Conservation (phyloP, 768 basidiomycete genomes). For the Mycena indigotica region DNA sequence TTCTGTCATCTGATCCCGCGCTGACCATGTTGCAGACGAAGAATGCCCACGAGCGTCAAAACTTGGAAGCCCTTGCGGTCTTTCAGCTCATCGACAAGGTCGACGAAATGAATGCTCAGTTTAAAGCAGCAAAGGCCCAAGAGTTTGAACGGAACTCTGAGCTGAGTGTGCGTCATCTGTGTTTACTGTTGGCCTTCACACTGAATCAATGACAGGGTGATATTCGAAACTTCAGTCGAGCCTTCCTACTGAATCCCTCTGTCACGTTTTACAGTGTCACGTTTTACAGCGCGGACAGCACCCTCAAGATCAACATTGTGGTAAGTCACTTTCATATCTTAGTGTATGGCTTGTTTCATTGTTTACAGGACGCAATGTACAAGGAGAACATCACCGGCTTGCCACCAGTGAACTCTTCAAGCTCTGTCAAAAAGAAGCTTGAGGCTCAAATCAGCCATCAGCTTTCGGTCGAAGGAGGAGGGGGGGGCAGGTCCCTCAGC, state of each 20-base stretch:
- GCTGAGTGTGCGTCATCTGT: neutral
- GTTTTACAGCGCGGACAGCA: no score
- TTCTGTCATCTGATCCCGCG: neutral
- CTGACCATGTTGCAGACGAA: neutral
- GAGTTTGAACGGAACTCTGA: neutral
- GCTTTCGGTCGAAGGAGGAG: neutral
- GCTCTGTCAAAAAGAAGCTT: neutral
- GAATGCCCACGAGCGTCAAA: neutral
- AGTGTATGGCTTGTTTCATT: neutral
- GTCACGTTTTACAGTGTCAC: neutral
- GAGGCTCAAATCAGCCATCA: neutral
- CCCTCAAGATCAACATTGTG: neutral
- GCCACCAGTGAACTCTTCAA: neutral
- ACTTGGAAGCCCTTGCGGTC: neutral
- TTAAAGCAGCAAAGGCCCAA: neutral
- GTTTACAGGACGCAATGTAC: neutral
- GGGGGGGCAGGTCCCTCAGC: neutral
- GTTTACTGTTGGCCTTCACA: no score
- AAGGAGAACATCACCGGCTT: neutral
- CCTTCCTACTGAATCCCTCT: neutral
- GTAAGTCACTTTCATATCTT: neutral
- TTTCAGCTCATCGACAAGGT: slow-evolving; percentile 1
- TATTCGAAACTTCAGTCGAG: neutral
- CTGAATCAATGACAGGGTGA: neutral
- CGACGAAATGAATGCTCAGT: neutral